phyloP scores from a whole-genome alignment of 352 stramenopile species.

The Phytophthora sansomeana region DNA sequence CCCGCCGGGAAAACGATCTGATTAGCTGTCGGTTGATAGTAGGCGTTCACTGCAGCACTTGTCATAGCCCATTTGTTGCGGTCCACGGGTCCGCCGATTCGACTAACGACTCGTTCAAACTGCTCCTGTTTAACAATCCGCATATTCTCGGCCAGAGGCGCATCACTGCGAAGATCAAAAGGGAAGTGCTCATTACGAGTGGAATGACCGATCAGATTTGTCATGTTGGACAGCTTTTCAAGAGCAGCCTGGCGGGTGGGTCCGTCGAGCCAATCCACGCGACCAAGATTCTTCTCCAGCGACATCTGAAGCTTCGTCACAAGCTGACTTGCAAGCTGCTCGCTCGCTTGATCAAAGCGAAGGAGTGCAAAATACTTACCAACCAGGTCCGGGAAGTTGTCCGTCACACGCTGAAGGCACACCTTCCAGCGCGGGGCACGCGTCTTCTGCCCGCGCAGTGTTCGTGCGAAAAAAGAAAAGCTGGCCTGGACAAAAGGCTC shows the following conservation, averaged over 20 bases:
- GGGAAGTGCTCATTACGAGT: conserved; percentile 56
- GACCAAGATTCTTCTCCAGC: conserved; percentile 76
- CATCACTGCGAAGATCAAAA: conserved; percentile 52
- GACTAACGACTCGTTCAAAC: conserved; percentile 52
- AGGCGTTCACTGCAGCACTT: conserved; percentile 94
- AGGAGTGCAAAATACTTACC: conserved; percentile 93
- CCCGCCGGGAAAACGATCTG: conserved; percentile 97
- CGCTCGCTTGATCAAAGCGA: conserved; percentile 88
- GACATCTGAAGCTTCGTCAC: conserved; percentile 87
- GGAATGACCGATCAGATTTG: conserved; percentile 77
- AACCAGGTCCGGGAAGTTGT: conserved; percentile 66
- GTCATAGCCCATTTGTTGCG: conserved; percentile 91
- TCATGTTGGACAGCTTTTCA: conserved; percentile 89
- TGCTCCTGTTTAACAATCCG: conserved; percentile 49
- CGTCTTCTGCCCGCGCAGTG: conserved; percentile 82
- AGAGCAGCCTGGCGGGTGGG: conserved; percentile 81
- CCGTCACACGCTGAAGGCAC: conserved; percentile 68
- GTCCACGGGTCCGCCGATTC: conserved; percentile 58
- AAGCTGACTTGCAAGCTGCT: conserved; percentile 83
- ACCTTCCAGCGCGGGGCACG: conserved; percentile 92
- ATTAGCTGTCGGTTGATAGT: conserved; percentile 75
- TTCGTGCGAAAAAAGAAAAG: conserved; percentile 91
- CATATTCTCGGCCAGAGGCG: conserved; percentile 60
- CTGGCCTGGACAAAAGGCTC: conserved; percentile 86
- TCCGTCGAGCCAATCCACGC: conserved; percentile 91